Conservation (phyloP, 768 basidiomycete genomes). For the Phlebiopsis gigantea region DNA sequence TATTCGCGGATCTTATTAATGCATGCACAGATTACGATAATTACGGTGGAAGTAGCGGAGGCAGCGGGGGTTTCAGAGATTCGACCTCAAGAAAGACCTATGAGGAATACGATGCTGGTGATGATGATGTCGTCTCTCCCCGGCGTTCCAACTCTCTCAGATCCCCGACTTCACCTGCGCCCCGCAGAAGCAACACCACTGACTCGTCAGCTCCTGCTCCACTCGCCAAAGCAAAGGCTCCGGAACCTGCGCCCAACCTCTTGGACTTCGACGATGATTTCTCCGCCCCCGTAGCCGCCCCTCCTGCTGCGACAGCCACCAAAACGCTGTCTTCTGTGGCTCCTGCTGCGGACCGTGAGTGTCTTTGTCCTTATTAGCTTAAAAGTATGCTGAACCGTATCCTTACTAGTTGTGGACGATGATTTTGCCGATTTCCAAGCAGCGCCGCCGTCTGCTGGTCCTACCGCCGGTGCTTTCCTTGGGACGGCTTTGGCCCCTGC, state of each 20-base stretch:
- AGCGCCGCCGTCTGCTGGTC: slow-evolving; percentile 45
- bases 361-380: background rate
- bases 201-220: slow-evolving; percentile 24
- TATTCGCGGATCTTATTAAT: background rate
- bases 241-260: slow-evolving; percentile 54
- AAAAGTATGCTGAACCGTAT: background rate
- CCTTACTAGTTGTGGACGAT: slow-evolving; percentile 43
- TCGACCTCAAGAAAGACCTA: slow-evolving; percentile 51
- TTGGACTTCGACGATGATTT: slow-evolving; percentile 73
- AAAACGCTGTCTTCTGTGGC: slow-evolving; percentile 52
- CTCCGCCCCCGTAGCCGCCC: slow-evolving; percentile 27
- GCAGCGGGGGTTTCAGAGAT: slow-evolving; percentile 59
- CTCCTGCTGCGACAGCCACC: slow-evolving; percentile 33
- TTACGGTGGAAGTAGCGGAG: slow-evolving; percentile 33
- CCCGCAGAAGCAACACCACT: slow-evolving; percentile 29
- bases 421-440: slow-evolving; percentile 86
- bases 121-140: slow-evolving; percentile 57
- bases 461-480: slow-evolving; percentile 17
- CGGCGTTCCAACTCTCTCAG: slow-evolving; percentile 35
- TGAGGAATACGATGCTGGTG: slow-evolving; percentile 96
- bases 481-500: slow-evolving; percentile 29
- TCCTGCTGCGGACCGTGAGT: slow-evolving; percentile 9
- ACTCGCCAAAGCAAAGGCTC: slow-evolving; percentile 38
- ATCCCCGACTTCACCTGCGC: slow-evolving; percentile 23
- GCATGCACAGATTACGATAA: slow-evolving; percentile 24